Base-by-base conservation (phyloP, 2,329 filamentous ascomycete species). In the Leptographium galeiforme region DNA sequence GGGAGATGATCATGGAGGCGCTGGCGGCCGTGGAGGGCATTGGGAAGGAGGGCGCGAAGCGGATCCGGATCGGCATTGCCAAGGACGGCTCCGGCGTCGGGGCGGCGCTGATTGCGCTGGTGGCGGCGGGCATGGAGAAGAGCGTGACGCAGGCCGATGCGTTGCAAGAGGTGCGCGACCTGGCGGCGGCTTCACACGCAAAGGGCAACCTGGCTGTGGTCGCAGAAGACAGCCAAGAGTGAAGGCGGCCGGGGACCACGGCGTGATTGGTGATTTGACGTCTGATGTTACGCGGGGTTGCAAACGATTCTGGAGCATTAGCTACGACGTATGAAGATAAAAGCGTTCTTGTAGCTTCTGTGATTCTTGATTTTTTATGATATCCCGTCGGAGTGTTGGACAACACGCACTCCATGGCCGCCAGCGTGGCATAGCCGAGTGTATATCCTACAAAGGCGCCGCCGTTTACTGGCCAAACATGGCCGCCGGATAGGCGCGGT, bases 71-170 rank as follows among this genome's bases (percentile, higher is more conserved):
- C 63, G 93, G 91, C 25, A 93, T 97, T 63, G 93, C 93, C 57
- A 96, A 95, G 75, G 93, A 98, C 66, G 93, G 93, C 48, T 93
- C 87, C 58, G 93, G 89, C 58, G 87, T 95, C n/a, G 93, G 93
- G 52, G 93, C 93, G 4, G 93, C 93, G 43, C 72, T 98, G 61
- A 97, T 97, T 69, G 93, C 93, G 51, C 78, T 96, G 50, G 87
- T 96, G 33, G 91, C 91, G 1, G 85, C 86, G 2, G 73, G 76
- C 63, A 81, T 77, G 72, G 77, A 81, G 67, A 76, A 76, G 68
- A 64, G 65, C 41, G 48, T 41, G 44, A 56, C 49, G 25, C 52
- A 53, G 10, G 52, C 49, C 12, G 72, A 76, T 53, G 70, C 69
- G 58, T 57, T 76, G 50, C 63, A 63, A 43, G 66, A 71, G 55